Evolutionary conservation across 192 early-diverging fungal species (phyloP).

Genomic region (Gigaspora rosea): DNA sequence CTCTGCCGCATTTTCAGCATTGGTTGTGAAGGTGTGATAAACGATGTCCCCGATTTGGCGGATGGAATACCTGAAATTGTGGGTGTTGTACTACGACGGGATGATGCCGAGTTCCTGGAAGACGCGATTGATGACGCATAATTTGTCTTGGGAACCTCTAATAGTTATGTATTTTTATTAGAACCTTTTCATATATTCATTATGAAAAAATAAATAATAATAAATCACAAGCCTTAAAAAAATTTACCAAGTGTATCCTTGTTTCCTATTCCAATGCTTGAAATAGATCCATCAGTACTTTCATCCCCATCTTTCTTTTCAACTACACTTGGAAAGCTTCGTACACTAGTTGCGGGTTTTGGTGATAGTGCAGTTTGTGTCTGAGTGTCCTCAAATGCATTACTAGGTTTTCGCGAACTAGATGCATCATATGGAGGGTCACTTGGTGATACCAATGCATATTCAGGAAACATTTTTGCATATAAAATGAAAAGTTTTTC

Average conservation of each 20-base stretch:
- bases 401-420: slow-evolving; percentile 28
- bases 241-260: slow-evolving; percentile 40
- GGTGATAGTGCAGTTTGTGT: background rate
- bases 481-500: slow-evolving; percentile 66
- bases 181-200: background rate
- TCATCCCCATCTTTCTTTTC: slow-evolving; percentile 25
- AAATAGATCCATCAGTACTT: slow-evolving; percentile 33
- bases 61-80: slow-evolving; percentile 37
- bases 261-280: slow-evolving; percentile 1
- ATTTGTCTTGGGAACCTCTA: slow-evolving; percentile 43
- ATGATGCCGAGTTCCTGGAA: slow-evolving; percentile 36
- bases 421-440: slow-evolving; percentile 39
- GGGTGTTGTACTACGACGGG: slow-evolving; percentile 42
- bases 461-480: slow-evolving; percentile 49
- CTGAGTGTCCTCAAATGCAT: slow-evolving; percentile 17
- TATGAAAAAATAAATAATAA: background rate
- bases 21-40: slow-evolving; percentile 33
- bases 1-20: slow-evolving; percentile 43
- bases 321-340: slow-evolving; percentile 36
- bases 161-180: background rate
- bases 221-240: background rate
- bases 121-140: slow-evolving; percentile 45
- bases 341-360: slow-evolving; percentile 31
- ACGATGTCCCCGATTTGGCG: slow-evolving; percentile 38
- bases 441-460: slow-evolving; percentile 15